These are phyloP conservation scores for Haematococcus lacustris DNA, from an alignment of 139 green algal species.

Conservation along the genomic window DNA sequence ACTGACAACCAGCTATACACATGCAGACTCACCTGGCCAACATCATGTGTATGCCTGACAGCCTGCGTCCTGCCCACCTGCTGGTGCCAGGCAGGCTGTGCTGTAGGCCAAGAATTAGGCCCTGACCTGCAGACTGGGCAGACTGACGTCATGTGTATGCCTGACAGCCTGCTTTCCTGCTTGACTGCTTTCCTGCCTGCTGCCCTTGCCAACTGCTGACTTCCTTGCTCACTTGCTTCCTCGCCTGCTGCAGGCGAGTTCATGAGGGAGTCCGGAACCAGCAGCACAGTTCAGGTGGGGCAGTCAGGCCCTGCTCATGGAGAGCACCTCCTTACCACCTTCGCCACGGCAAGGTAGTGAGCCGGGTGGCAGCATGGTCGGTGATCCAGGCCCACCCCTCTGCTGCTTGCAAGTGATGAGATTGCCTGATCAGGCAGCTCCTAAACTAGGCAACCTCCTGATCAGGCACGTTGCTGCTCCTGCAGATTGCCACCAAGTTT, in stretches of 20 bases:
- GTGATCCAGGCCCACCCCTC: no score
- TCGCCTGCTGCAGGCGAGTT: constrained; percentile 44
- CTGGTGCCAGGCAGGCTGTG: neutral
- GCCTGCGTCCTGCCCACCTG: neutral
- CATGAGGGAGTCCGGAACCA: constrained; percentile 26
- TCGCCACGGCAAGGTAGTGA: neutral
- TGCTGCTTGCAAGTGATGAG: no score
- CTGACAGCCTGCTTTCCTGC: neutral
- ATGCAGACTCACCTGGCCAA: constrained; percentile 2
- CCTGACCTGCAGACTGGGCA: neutral
- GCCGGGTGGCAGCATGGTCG: no score
- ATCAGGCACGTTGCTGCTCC: neutral
- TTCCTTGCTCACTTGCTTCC: neutral
- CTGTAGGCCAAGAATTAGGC: neutral
- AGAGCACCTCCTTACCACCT: no score
- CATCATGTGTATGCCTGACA: neutral
- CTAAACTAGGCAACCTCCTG: neutral
- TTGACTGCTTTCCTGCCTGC: neutral
- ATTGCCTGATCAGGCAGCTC: neutral
- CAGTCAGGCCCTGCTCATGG: neutral
- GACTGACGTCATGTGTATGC: neutral
- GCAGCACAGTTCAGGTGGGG: neutral
- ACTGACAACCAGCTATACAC: constrained; percentile 15
- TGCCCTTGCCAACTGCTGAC: neutral
- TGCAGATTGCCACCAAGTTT: constrained; percentile 54